Evolutionary conservation across 768 basidiomycete genomes (phyloP), one percentile per base, ranked within the genome.

Genomic region (Rickenella mellea): DNA sequence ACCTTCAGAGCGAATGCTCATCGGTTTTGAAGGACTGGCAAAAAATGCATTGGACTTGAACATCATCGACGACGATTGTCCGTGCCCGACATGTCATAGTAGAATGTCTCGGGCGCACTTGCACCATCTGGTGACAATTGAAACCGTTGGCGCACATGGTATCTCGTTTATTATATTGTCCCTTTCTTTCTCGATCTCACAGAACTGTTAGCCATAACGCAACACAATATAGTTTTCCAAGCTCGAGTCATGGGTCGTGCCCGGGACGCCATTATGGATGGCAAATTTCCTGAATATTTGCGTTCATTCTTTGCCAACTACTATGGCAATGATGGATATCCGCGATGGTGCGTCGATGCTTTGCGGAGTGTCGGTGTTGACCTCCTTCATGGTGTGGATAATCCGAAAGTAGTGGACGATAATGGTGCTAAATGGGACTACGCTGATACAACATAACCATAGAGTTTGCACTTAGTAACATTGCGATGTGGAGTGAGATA

Each of bases 81-180:
- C 86, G 29, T 94, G 90, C 56, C 86, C 86, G n/a, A 91, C 89
- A 4, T 94, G 90, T 55, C 59, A 57, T 22, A 67, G 65, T 37
- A 73, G 78, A 26, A 76, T 72, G 38, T 75, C 87, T 20, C 71
- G 87, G 45, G 84, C 88, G 8, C 68, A 83, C 43, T 64, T 94
- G 8, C 76, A 91, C 51, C 83, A 85, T 53, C 76, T 74, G 10
- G 69, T 78, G 17, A 83, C 85, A 4, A 74, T 83, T 32, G 88
- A 91, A 61, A 91, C 91, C 3, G 73, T 78, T 9, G 83, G 78
- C n/a, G 88, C 90, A 27, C 87, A 91, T 61, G 83, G 88, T 83
- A 55, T 39, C 44, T 45, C 40, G 41, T 26, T 26, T 22, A 46
- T 25, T 33, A 40, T 32, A 27, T 32, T 40, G 15, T 32, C 33